Evolutionary conservation across 1,139 yeast species (phyloP).

Genomic region (Scheffersomyces titani): DNA sequence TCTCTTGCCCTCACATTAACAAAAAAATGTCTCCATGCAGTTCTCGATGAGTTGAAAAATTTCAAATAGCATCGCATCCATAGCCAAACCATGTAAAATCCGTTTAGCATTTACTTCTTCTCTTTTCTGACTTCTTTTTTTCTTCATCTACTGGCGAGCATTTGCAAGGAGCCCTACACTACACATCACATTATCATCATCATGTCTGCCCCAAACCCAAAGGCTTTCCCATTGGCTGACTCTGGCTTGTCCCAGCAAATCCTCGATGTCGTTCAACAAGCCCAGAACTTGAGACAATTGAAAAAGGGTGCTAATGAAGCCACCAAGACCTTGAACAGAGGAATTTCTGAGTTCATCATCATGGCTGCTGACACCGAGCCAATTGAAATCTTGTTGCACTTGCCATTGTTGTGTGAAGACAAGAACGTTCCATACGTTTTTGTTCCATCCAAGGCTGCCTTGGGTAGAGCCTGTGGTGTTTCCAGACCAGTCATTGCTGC

Average conservation of each 20-base stretch:
- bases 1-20: background rate
- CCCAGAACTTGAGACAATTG: constrained; percentile 96
- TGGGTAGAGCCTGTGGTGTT: constrained; percentile 99
- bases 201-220: constrained; percentile 84
- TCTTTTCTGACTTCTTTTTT: constrained; percentile 1
- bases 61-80: constrained; percentile 2
- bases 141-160: constrained; percentile 44
- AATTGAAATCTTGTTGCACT: constrained; percentile 94
- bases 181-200: constrained; percentile 1
- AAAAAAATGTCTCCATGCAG: constrained; percentile 2
- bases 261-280: constrained; percentile 96
- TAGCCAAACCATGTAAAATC: background rate
- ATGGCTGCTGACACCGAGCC: constrained; percentile 99
- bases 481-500: constrained; percentile 99
- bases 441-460: constrained; percentile 97
- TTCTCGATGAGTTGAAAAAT: constrained; percentile 9
- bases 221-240: constrained; percentile 99
- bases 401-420: constrained; percentile 98
- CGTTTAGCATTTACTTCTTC: background rate
- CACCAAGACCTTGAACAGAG: constrained; percentile 99
- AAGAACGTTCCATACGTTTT: constrained; percentile 99
- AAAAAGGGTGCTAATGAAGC: constrained; percentile 99
- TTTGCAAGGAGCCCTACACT: constrained; percentile 66
- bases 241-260: constrained; percentile 94
- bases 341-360: constrained; percentile 98